Evolutionary conservation across 805 yeast genomes (phyloP).

Genomic region (Candida cerambycidarum): DNA sequence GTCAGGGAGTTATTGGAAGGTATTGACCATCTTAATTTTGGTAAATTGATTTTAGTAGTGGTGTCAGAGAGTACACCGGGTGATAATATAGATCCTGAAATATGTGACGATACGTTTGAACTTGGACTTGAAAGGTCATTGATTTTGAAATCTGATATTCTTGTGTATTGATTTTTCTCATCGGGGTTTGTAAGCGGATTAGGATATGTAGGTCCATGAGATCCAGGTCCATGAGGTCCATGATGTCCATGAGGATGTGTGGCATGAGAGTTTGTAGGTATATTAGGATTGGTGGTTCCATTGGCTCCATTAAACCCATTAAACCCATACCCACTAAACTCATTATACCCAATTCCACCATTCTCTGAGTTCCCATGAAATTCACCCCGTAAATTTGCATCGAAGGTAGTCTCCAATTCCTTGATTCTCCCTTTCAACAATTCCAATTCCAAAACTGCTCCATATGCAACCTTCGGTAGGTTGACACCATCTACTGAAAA

Average conservation of each 20-base stretch:
- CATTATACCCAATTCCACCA: no score
- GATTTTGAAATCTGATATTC: no score
- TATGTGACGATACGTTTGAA: no score
- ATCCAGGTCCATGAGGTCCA: neutral
- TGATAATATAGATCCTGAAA: no score
- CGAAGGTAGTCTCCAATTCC: conserved; percentile 36
- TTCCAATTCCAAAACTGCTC: conserved; percentile 24
- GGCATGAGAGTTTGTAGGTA: neutral
- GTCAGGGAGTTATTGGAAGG: neutral
- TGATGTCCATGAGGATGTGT: neutral
- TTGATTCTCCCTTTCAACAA: conserved; percentile 39
- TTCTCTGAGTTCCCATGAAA: no score
- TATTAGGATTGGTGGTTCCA: neutral
- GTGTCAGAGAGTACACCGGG: no score
- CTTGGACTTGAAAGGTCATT: no score
- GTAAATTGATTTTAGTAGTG: conserved; percentile 10
- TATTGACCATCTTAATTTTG: conserved; percentile 15
- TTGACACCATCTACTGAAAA: neutral
- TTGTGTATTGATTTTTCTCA: no score
- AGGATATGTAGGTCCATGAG: neutral
- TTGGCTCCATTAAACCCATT: neutral
- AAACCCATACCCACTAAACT: no score
- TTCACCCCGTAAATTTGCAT: neutral
- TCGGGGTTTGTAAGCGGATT: no score
- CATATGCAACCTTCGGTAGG: conserved; percentile 7